A percentile compares a stretch with the other conserved stretches of the same genome.
Evolutionary conservation across 768 basidiomycete species (phyloP).

Genomic region (Suillus placidus): DNA sequence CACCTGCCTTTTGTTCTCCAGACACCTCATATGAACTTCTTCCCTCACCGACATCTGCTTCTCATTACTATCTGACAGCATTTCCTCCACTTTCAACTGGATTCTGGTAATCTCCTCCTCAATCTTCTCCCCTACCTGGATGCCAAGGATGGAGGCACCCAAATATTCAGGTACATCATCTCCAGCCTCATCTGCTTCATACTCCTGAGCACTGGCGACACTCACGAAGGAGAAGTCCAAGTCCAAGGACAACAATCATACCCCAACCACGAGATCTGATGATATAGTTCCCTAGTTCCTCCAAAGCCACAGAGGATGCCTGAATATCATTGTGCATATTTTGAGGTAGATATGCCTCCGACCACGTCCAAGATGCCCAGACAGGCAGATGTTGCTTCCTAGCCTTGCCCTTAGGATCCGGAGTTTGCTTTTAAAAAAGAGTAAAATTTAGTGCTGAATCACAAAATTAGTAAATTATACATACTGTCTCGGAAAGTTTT

Average conservation of each 20-base stretch:
- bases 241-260: not conserved
- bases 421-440: not conserved
- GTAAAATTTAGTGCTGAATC: not conserved
- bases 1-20: not conserved
- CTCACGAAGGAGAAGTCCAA: not conserved
- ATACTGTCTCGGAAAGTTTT: not conserved
- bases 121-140: not conserved
- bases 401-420: not conserved
- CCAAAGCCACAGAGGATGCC: not conserved
- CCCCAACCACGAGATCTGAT: not conserved
- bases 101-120: no score
- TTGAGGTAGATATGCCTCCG: not conserved
- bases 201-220: not conserved
- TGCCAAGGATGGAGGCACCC: not conserved
- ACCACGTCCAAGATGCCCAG: not conserved
- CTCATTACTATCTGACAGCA: not conserved
- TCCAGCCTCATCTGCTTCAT: not conserved
- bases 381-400: not conserved
- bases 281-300: not conserved
- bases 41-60: not conserved
- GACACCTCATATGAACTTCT: not conserved
- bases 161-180: not conserved
- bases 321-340: not conserved
- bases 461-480: not conserved
- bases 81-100: not conserved